phyloP scores from a whole-genome alignment of 805 yeast species.

The Metschnikowia lochheadii region DNA sequence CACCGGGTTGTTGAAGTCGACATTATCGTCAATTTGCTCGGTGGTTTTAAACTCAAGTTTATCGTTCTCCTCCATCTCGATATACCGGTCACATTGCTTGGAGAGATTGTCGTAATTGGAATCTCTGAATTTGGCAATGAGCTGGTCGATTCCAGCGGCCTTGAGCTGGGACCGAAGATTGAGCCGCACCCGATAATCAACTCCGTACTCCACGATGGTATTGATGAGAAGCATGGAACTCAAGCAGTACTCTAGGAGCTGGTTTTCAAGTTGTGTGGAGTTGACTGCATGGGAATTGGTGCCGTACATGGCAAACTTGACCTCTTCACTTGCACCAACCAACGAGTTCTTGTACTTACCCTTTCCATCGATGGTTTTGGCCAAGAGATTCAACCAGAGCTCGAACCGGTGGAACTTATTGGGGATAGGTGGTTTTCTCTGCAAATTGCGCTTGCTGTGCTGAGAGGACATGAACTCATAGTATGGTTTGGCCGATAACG shows the following conservation, averaged over 20 bases:
- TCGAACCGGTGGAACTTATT: slow-evolving; percentile 50
- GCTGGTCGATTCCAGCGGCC: slow-evolving; percentile 23
- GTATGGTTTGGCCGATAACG: slow-evolving; percentile 36
- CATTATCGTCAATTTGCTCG: slow-evolving; percentile 36
- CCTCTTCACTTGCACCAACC: slow-evolving; percentile 90
- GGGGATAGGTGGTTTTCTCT: slow-evolving; percentile 34
- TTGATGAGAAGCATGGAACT: slow-evolving; percentile 68
- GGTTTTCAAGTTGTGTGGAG: slow-evolving; percentile 47
- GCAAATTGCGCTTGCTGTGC: slow-evolving; percentile 24
- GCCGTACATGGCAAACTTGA: slow-evolving; percentile 32
- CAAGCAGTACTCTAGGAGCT: slow-evolving; percentile 65
- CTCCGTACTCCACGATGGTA: slow-evolving; percentile 51
- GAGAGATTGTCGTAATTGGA: slow-evolving; percentile 56
- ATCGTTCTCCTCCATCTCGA: slow-evolving; percentile 55
- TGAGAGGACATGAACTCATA: slow-evolving; percentile 28
- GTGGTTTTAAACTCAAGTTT: slow-evolving; percentile 39
- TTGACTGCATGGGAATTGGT: slow-evolving; percentile 37
- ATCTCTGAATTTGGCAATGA: slow-evolving; percentile 19
- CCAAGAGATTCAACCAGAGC: slow-evolving; percentile 67
- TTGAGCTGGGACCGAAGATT: slow-evolving; percentile 50
- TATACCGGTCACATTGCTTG: slow-evolving; percentile 62
- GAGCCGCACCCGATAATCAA: slow-evolving; percentile 44
- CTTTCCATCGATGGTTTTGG: slow-evolving; percentile 70
- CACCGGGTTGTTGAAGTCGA: slow-evolving; percentile 67
- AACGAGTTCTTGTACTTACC: slow-evolving; percentile 81